These are phyloP conservation scores for Tetrahymena borealis DNA, from an alignment of 73 alveolate species.

Conservation along the genomic window DNA sequence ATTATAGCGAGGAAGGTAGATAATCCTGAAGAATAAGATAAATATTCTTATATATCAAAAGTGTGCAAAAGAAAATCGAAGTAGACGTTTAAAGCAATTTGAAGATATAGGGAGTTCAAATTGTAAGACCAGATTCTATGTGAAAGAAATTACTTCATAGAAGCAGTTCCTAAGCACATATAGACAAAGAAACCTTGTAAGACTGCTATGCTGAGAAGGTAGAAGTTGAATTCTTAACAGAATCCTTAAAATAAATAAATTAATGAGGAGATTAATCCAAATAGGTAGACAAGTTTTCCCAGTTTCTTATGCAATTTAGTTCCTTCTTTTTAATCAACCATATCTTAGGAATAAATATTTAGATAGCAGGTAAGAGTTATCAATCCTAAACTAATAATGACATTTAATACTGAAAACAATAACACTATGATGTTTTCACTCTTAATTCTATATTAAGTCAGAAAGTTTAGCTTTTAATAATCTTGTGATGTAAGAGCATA, in stretches of 20 bases:
- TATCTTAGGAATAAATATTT: neutral
- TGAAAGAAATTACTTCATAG: neutral
- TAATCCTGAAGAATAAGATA: neutral
- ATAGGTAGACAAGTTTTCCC: neutral
- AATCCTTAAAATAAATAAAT: neutral
- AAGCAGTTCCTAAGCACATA: neutral
- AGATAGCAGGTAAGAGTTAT: neutral
- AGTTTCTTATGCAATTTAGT: neutral
- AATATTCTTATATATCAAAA: neutral
- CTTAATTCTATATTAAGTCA: neutral
- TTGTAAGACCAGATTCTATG: neutral
- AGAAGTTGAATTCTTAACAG: neutral
- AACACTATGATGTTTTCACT: neutral
- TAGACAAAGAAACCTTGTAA: neutral
- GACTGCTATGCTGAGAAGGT: neutral
- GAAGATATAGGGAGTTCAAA: neutral
- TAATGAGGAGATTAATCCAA: neutral
- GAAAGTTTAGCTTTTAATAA: neutral
- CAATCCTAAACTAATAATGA: neutral
- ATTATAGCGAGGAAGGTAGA: neutral
- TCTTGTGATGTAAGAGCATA: neutral
- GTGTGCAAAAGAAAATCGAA: neutral
- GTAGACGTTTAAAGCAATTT: neutral
- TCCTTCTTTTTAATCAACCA: neutral
- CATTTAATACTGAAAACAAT: neutral